Conservation (phyloP, 495 filamentous ascomycete genomes). For the Physcia stellaris region DNA sequence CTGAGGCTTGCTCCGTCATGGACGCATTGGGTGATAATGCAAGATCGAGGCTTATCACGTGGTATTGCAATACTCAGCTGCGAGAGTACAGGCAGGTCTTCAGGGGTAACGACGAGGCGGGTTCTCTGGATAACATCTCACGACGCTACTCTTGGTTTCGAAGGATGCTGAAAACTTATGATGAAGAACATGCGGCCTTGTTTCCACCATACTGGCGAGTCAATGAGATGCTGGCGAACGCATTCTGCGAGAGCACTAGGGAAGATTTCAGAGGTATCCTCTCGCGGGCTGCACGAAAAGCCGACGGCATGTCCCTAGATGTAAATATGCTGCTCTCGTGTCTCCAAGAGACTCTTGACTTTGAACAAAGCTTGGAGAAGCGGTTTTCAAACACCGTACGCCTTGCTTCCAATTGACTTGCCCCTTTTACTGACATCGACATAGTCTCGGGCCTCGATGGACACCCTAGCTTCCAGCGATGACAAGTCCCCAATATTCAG, state of each 20-base stretch:
- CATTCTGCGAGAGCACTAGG: conserved; percentile 86
- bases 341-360: conserved; percentile 92
- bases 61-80: conserved; percentile 97
- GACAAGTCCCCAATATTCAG: conserved; percentile 70
- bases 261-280: conserved; percentile 93
- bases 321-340: conserved; percentile 86
- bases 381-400: conserved; percentile 59
- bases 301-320: conserved; percentile 71
- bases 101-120: conserved; percentile 89
- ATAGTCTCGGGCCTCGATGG: conserved; percentile 68
- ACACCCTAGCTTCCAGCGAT: conserved; percentile 72
- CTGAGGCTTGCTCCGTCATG: conserved; percentile 85
- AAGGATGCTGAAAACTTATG: conserved; percentile 89
- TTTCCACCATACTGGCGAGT: conserved; percentile 85
- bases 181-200: conserved; percentile 79
- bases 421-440: background rate
- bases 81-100: conserved; percentile 94
- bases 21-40: conserved; percentile 91
- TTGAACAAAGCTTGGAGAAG: conserved; percentile 82
- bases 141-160: conserved; percentile 93
- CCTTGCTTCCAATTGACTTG: conserved; percentile 1
- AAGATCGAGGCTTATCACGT: conserved; percentile 67
- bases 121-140: conserved; percentile 92
- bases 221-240: conserved; percentile 77
- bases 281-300: conserved; percentile 64